These are phyloP conservation scores for Brassica rapa DNA, from an alignment of 345 rosid species.

Conservation along the genomic window DNA sequence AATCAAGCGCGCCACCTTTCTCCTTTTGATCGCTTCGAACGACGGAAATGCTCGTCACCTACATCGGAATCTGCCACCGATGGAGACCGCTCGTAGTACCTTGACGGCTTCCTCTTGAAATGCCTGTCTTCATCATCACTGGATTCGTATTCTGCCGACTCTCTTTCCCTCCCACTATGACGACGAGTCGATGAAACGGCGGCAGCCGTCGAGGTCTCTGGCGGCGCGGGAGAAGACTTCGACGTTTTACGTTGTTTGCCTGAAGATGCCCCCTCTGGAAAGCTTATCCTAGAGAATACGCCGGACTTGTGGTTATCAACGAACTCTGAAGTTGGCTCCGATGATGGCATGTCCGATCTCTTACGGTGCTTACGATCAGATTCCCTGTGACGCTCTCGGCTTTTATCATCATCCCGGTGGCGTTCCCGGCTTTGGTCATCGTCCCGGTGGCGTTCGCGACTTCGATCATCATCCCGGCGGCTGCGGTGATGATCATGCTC, in stretches of 20 bases:
- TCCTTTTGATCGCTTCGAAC: constrained; percentile 31
- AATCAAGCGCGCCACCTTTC: constrained; percentile 25
- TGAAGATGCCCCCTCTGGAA: constrained; percentile 51
- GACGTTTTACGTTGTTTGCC: constrained; percentile 64
- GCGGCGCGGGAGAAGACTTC: constrained; percentile 48
- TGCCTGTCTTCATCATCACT: constrained; percentile 85
- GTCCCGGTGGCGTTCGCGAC: constrained; percentile 15
- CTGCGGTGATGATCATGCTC: constrained; percentile 43
- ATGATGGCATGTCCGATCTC: constrained; percentile 26
- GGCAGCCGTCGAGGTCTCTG: constrained; percentile 20
- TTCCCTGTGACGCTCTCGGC: constrained; percentile 24
- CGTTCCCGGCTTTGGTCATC: background rate
- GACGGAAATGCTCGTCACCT: constrained; percentile 29
- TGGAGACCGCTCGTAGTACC: constrained; percentile 67
- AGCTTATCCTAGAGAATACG: constrained; percentile 86
- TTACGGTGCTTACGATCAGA: constrained; percentile 28
- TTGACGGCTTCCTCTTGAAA: constrained; percentile 87
- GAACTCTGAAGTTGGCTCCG: constrained; percentile 32
- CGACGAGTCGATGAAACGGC: constrained; percentile 24
- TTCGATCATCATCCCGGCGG: constrained; percentile 26
- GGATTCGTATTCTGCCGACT: constrained; percentile 58
- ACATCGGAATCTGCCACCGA: constrained; percentile 24
- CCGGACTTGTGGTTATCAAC: constrained; percentile 52
- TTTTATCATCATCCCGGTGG: constrained; percentile 18
- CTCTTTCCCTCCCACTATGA: constrained; percentile 29